phyloP scores from a whole-genome alignment of 257 asterid species.

The Solanum medicagineum region DNA sequence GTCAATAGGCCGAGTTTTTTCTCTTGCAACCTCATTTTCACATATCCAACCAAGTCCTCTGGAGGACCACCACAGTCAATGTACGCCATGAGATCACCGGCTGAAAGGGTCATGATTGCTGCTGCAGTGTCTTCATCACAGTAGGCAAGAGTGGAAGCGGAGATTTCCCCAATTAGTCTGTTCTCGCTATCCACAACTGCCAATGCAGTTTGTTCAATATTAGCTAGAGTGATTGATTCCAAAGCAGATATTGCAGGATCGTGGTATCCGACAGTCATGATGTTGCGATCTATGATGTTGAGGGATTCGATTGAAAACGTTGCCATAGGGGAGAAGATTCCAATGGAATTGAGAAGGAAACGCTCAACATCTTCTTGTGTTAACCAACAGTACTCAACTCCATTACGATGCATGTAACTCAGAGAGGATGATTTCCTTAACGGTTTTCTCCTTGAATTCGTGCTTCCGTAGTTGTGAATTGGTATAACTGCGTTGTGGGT shows the following conservation, averaged over 20 bases:
- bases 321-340: conserved; percentile 56
- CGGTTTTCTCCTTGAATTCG: conserved; percentile 29
- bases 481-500: conserved; percentile 75
- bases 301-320: conserved; percentile 44
- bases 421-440: conserved; percentile 10
- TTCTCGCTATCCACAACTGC: conserved; percentile 55
- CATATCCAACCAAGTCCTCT: conserved; percentile 43
- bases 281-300: conserved; percentile 30
- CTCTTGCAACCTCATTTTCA: conserved; percentile 50
- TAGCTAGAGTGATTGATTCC: conserved; percentile 23
- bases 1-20: conserved; percentile 31
- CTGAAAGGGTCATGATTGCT: conserved; percentile 53
- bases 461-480: conserved; percentile 17
- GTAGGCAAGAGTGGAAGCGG: conserved; percentile 49
- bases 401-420: conserved; percentile 7
- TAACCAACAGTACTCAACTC: conserved; percentile 56
- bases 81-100: conserved; percentile 63
- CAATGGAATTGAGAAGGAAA: conserved; percentile 62
- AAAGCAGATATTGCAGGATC: conserved; percentile 53
- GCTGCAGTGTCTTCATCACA: conserved; percentile 60
- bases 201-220: conserved; percentile 40
- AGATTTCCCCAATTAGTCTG: conserved; percentile 62
- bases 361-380: conserved; percentile 67
- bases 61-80: conserved; percentile 64
- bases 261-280: conserved; percentile 34